Conservation (phyloP, 2,329 filamentous ascomycete species). For the Verticillium dahliae region DNA sequence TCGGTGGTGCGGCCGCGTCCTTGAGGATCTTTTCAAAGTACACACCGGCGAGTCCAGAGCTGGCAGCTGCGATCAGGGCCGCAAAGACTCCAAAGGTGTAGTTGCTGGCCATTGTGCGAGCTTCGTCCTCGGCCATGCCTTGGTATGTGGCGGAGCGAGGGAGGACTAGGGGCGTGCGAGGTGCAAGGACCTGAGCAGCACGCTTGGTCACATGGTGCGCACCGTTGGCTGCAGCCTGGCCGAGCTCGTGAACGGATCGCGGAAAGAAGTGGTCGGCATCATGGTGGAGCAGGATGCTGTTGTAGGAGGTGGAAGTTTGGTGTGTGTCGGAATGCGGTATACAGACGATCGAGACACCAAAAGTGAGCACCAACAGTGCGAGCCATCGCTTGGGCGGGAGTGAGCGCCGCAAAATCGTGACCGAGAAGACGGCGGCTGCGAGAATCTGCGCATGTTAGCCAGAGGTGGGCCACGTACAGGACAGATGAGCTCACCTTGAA, state of each 20-base stretch:
- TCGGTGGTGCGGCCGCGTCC: conserved; percentile 63
- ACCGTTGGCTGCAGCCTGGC: conserved; percentile 42
- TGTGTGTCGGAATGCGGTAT: conserved; percentile 54
- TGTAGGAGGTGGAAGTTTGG: conserved; percentile 34
- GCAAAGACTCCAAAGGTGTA: conserved; percentile 72
- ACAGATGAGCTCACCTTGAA: conserved; percentile 57
- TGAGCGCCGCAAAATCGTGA: conserved; percentile 65
- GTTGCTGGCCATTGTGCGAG: conserved; percentile 55
- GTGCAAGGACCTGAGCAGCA: conserved; percentile 40
- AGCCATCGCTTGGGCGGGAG: conserved; percentile 73
- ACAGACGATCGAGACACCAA: conserved; percentile 81
- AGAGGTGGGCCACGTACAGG: background rate
- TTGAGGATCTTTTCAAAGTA: conserved; percentile 91
- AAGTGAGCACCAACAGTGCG: conserved; percentile 69
- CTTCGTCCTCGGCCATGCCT: conserved; percentile 66
- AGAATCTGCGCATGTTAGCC: conserved; percentile 51
- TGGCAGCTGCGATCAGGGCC: conserved; percentile 68
- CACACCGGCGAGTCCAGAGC: conserved; percentile 80
- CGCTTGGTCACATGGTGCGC: conserved; percentile 42
- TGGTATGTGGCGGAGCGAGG: conserved; percentile 73
- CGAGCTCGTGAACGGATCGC: conserved; percentile 70
- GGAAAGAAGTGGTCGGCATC: conserved; percentile 66
- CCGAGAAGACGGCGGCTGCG: conserved; percentile 81
- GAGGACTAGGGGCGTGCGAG: conserved; percentile 33
- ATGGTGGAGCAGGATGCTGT: conserved; percentile 57